Percentiles rank a stretch among this genome's conserved stretches.
These are phyloP conservation scores for Metrosideros polymorpha DNA, from an alignment of 441 rosid genomes.

Conservation along the genomic window DNA sequence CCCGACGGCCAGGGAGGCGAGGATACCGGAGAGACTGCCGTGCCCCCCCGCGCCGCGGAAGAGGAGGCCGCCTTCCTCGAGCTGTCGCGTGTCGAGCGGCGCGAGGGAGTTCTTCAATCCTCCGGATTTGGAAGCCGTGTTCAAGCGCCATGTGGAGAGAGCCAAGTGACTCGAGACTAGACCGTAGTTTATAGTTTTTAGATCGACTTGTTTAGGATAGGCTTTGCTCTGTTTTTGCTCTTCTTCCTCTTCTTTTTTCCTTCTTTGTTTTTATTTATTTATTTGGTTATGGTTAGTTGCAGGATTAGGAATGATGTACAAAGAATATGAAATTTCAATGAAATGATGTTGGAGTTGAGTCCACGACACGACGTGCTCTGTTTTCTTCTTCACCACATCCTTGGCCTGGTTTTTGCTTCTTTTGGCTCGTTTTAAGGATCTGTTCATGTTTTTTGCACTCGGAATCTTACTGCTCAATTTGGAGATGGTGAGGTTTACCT, in stretches of 20 bases:
- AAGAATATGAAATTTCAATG: neutral
- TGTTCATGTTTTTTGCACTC: neutral
- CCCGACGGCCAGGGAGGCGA: constrained; percentile 68
- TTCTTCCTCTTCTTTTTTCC: neutral
- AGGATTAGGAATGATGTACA: constrained; percentile 24
- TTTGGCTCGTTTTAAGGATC: neutral
- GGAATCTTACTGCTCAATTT: neutral
- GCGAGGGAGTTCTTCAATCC: constrained; percentile 72
- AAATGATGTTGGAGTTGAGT: neutral
- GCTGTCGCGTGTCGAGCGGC: constrained; percentile 30
- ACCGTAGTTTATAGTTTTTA: neutral
- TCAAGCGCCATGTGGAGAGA: constrained; percentile 52
- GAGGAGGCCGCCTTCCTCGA: constrained; percentile 37
- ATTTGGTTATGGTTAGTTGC: constrained; percentile 11
- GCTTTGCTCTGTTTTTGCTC: neutral
- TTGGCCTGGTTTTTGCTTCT: neutral
- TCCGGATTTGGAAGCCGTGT: constrained; percentile 75
- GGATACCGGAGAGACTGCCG: constrained; percentile 51
- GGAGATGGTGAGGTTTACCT: neutral
- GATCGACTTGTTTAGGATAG: neutral
- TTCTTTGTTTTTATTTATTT: neutral
- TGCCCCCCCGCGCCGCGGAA: constrained; percentile 86
- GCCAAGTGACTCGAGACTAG: constrained; percentile 16
- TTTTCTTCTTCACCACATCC: neutral
- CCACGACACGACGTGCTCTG: neutral